These are phyloP conservation scores for Leucocoprinus gongylophorus DNA, from an alignment of 1,284 basidiomycete species.

Conservation along the genomic window DNA sequence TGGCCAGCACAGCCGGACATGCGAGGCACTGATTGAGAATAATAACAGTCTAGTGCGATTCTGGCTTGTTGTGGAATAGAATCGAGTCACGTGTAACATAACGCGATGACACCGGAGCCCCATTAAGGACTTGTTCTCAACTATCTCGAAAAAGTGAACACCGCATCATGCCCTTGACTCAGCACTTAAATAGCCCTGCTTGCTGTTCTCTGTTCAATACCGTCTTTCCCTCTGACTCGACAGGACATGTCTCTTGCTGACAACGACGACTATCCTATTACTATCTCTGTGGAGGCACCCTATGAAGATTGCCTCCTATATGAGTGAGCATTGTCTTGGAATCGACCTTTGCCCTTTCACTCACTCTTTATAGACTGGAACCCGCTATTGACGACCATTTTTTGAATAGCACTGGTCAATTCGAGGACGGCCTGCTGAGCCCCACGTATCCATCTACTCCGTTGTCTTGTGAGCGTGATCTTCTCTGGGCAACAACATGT, in stretches of 20 bases:
- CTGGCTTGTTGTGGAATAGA: too few species aligned
- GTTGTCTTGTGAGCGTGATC: neutral
- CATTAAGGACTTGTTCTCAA: too few species aligned
- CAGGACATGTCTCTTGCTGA: neutral
- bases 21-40: too few species aligned
- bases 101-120: too few species aligned
- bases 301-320: neutral
- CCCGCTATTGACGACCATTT: neutral
- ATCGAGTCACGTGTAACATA: too few species aligned
- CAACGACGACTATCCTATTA: neutral
- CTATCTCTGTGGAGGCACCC: slow-evolving; percentile 5
- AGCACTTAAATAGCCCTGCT: neutral
- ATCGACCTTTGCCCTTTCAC: neutral
- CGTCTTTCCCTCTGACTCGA: too few species aligned
- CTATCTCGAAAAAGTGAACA: too few species aligned
- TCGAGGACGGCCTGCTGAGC: neutral
- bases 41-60: too few species aligned
- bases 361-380: neutral
- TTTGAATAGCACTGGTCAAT: neutral
- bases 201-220: too few species aligned
- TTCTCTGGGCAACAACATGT: neutral
- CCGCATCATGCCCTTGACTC: too few species aligned
- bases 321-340: neutral
- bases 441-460: neutral
- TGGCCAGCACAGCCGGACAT: too few species aligned